Evolutionary conservation across 306 rosid genomes (phyloP), one percentile per base, ranked within the genome.

Genomic region (Dryas alaskensis): DNA sequence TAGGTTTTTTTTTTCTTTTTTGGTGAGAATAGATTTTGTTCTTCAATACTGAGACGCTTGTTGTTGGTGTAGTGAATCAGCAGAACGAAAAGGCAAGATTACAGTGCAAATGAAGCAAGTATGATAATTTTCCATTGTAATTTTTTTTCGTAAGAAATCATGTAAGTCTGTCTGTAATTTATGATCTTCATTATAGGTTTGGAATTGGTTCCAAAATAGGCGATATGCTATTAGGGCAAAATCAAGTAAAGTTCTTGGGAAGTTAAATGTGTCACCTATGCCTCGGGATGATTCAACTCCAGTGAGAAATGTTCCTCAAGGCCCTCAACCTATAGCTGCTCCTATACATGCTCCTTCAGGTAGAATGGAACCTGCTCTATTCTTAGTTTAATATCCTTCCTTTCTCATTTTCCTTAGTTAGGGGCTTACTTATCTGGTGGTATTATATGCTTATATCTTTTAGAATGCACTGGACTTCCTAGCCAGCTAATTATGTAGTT

Each of bases 121-220:
- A 95, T 74, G 93, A 67, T 13, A 63, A 27, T 4, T 82, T 49
- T 51, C 39, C 6, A 6, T 59, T 70, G 49, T 25, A 17, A 51
- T 19, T 22, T 13, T 19, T 22, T 13, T 72, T 7, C 0, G 6
- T 22, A 45, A 10, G 16, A 16, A 7, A 12, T 71, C 2, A 19
- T 54, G 48, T 19, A 55, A 58, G 10, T 57, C 44, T 70, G 51
- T 25, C 43, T 71, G 4, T 71, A 49, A 4, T 3, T 71, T 14
- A 45, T 16, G n/a, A 14, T 27, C 55, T 22, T 60, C 55, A 7
- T 71, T 84, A 47, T 83, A 95, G 99, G 96, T 95, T 69, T 95
- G 97, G 98, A 92, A 95, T 81, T 95, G 99, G 99, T 95, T 95
- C 76, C 99, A 95, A 84, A 95, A 95, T 79, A 92, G 92, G 85